Evolutionary conservation across 2,329 filamentous ascomycete species (phyloP).

Genomic region (Trematosphaeria pertusa): DNA sequence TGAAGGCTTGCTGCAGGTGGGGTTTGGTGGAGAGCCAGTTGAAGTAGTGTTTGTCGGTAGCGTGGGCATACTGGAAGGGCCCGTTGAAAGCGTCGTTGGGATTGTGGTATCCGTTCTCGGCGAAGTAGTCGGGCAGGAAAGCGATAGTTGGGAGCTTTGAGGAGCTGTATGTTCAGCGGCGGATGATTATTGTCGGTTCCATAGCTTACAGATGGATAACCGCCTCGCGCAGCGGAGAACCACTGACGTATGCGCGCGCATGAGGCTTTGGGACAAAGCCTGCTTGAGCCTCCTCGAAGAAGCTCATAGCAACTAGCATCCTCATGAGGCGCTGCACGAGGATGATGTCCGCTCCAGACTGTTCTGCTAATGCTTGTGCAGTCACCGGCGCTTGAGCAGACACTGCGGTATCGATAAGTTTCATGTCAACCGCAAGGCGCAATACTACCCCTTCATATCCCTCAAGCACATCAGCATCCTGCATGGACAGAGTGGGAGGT

Average conservation of each 20-base stretch:
- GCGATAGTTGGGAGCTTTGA: slow-evolving; percentile 5
- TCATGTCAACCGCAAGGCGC: background rate
- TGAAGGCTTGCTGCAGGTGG: slow-evolving; percentile 26
- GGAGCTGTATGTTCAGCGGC: too few species aligned
- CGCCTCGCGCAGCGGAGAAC: background rate
- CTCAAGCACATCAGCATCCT: too few species aligned
- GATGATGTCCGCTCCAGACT: background rate
- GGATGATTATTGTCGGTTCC: too few species aligned
- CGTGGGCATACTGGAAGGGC: slow-evolving; percentile 34
- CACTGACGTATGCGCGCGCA: background rate
- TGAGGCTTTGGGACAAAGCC: background rate
- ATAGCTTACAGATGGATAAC: background rate
- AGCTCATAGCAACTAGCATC: background rate
- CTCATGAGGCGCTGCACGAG: background rate
- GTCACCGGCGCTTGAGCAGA: background rate
- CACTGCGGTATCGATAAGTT: background rate
- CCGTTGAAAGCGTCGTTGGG: slow-evolving; percentile 32
- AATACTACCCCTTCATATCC: background rate
- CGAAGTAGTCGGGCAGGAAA: slow-evolving; percentile 30
- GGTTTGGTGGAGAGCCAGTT: slow-evolving; percentile 29
- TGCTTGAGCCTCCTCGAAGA: background rate
- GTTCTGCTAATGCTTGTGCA: background rate
- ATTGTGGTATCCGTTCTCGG: slow-evolving; percentile 30
- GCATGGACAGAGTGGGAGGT: too few species aligned
- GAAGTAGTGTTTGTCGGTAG: slow-evolving; percentile 30